Percentiles rank a stretch among this genome's conserved stretches.
Conservation (phyloP, 208 protist species). For the Wallacemonas collosoma region DNA sequence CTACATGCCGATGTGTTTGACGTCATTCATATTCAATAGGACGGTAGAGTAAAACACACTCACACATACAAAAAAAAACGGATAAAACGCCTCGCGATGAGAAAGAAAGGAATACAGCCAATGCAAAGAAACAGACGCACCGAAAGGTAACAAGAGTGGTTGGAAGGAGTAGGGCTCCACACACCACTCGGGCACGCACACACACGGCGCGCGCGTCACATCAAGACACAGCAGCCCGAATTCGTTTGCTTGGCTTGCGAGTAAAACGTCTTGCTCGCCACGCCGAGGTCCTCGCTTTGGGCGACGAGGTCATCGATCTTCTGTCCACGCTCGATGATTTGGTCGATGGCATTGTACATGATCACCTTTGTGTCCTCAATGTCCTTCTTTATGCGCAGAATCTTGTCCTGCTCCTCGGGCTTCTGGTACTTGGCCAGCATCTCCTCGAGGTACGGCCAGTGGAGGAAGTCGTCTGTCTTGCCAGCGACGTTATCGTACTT, state of each 20-base stretch:
- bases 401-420: slow-evolving; percentile 89
- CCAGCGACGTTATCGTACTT: slow-evolving; percentile 71
- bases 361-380: slow-evolving; percentile 92
- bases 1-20: too few species aligned
- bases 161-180: background rate
- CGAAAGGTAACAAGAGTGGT: background rate
- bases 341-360: slow-evolving; percentile 93
- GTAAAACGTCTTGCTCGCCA: slow-evolving; percentile 92
- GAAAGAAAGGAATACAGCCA: too few species aligned
- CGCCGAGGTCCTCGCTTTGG: slow-evolving; percentile 79
- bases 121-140: too few species aligned
- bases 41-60: too few species aligned
- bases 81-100: too few species aligned
- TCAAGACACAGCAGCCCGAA: slow-evolving; percentile 75
- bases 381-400: slow-evolving; percentile 86
- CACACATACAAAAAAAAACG: too few species aligned
- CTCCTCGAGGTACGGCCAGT: slow-evolving; percentile 74
- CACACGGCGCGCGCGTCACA: background rate
- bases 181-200: background rate
- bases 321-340: slow-evolving; percentile 87
- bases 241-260: slow-evolving; percentile 90
- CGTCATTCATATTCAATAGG: too few species aligned
- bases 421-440: slow-evolving; percentile 87
- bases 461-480: slow-evolving; percentile 76
- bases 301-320: slow-evolving; percentile 92